Percentiles rank a stretch among this genome's conserved stretches.
These are phyloP conservation scores for Jatropha curcas DNA, from an alignment of 345 rosid species.

Conservation along the genomic window DNA sequence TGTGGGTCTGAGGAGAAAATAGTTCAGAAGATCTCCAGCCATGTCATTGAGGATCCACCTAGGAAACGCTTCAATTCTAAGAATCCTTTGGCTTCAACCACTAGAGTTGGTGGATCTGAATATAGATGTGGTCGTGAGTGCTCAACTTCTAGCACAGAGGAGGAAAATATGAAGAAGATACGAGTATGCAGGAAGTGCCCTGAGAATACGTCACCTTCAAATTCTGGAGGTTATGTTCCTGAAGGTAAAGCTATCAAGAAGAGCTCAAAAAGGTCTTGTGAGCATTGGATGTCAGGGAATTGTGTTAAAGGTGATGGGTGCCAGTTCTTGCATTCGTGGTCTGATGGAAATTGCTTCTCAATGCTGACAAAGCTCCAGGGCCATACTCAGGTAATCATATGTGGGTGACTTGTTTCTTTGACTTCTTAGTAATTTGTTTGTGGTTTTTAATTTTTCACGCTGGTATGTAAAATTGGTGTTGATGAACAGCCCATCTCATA, in stretches of 20 bases:
- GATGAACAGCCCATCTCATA: background rate
- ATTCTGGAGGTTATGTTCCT: background rate
- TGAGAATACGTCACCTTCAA: background rate
- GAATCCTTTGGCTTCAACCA: background rate
- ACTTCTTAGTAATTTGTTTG: background rate
- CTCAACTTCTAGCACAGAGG: background rate
- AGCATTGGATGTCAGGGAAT: conserved; percentile 28
- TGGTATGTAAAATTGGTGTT: background rate
- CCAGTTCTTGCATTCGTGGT: conserved; percentile 35
- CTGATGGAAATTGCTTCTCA: conserved; percentile 26
- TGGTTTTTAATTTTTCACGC: background rate
- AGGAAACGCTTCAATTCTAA: background rate
- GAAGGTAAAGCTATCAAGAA: conserved; percentile 8
- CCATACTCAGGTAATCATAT: conserved; percentile 33
- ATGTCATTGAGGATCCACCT: background rate
- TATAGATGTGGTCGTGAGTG: background rate
- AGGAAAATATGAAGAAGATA: background rate
- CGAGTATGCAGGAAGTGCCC: background rate
- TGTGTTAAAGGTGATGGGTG: conserved; percentile 37
- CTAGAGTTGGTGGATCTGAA: background rate
- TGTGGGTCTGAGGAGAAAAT: background rate
- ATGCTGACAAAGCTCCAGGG: conserved; percentile 39
- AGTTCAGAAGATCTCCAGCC: background rate
- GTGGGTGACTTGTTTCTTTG: background rate
- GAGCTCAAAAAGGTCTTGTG: conserved; percentile 16